Base-by-base conservation (phyloP, 1,284 basidiomycete species). In the Anthracocystis setariae region DNA sequence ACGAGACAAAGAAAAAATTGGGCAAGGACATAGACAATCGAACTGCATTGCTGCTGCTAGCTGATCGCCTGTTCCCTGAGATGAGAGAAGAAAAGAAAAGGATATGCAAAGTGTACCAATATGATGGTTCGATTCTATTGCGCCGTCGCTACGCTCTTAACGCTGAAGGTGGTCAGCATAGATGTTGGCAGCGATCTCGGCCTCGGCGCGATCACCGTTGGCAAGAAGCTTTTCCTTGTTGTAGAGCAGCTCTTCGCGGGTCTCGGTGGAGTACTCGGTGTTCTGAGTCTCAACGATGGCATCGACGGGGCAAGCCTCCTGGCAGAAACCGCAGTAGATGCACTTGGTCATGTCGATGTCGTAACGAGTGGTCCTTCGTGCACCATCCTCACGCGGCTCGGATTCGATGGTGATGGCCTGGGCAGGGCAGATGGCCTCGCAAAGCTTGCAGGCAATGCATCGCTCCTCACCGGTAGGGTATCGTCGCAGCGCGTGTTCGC, bases 381-480 rank as follows among this genome's bases (percentile, higher is more conserved):
- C 95, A 55, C 96, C 96, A 83, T 99, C 96, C 84, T 90, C 87
- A 74, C 96, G 90, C 53, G 94, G 90, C 85, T 99, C 96, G 71
- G 92, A 94, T 86, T 99, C 96, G 81, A 99, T 99, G 25, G 96
- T 98, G 84, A 99, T 99, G 18, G 96, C 96, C 85, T 98, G 96
- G 24, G 96, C 96, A 42, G 96, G 95, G 85, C 95, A 99, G 79
- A 99, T 98, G 44, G 96, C 95, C 85, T 99, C 96, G 83, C 96
- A 99, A 24, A 99, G 89, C 85, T 98, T 98, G 87, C 96, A 99
- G 38, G 96, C 70, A 51, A 99, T 99, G 86, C 96, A 99, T 54
- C 96, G 89, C 85, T 99, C 96, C 86, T 99, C 96, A 37, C 96
- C 96, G 70, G 92, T 95, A 18, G 96, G 94, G 85, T 99, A 99